Evolutionary conservation across 345 rosid genomes (phyloP), one percentile per base, ranked within the genome.

Genomic region (Reutealis trisperma): DNA sequence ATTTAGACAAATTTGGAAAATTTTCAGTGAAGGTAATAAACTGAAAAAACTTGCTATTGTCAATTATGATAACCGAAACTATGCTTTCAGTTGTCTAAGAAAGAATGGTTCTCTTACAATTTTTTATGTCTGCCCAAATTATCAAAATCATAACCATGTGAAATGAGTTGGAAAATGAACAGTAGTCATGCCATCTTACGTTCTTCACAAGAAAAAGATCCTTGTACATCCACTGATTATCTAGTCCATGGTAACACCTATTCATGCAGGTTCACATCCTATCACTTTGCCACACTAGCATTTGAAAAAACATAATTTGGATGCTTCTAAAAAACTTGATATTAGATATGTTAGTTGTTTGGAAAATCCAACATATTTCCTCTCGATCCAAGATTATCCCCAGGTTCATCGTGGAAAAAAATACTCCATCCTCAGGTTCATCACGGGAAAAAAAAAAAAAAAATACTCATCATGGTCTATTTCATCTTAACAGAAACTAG

Each of bases 171-270:
- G 27, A 49, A 24, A 60, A 44, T 21, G 42, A 72, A 22, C 37
- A 55, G 19, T 14, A 44, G 25, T 18, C 18, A 5, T 61, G 60
- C 14, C 19, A 14, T 44, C 12, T 65, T 42, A 54, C 54, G 34
- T 49, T 66, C 18, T 37, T 54, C 71, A 16, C 52, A 45, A 75
- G 18, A 66, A 75, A 24, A 75, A 3, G 64, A 34, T 74, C 55
- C 32, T 75, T 8, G 32, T 41, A 24, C 22, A 22, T 6, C 6
- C 32, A 19, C 13, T 57, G 25, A 15, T n/a, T 32, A 57, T 42
- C 44, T 37, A 63, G 6, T 9, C 16, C 62, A 54, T 8, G 49
- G 8, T 34, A 71, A 18, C 25, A 37, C 5, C 34, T 71, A 32
- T 34, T 32, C 22, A 30, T 13, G 18, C 49, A 21, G 55, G 22